Base-by-base conservation (phyloP, 768 basidiomycete species). In the Boletus sensibilis region DNA sequence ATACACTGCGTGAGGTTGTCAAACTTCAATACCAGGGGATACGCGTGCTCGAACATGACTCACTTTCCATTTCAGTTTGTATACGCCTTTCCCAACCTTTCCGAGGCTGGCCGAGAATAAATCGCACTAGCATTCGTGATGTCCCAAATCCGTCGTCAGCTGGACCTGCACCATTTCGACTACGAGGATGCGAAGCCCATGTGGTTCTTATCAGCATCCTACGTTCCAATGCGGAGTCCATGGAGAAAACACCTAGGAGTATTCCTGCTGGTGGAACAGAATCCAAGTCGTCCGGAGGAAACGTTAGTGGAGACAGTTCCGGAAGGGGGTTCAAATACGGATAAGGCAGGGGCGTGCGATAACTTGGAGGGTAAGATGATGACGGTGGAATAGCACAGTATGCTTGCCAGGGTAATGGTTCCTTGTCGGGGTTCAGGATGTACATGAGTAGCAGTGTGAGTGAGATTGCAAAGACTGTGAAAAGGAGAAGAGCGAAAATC, bases 361-460 rank as follows among this genome's bases (percentile, higher is more conserved):
- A 63, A 60, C 77, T 74, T 49, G 82, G 74, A 66, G 75, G 71
- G 50, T 76, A 65, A 59, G 79, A 76, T 55, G 77, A 67, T 16
- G 70, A 62, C 46, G 79, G 81, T 5, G 87, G 88, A 52, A 85
- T 79, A 23, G 90, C 83, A 74, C 96, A 98, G 70, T 96, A 97
- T 21, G 88, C 85, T 63, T 94, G 85, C 94, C 94, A 98, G 44
- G 94, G 94, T 8, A 97, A 76, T 21, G 94, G 89, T 50, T 90
- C 87, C 72, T 97, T 98, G 80, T 98, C 96, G 55, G 94, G 95
- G 70, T 97, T 95, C 68, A 98, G 82, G 58, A 95, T 82, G 73
- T 97, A 90, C 67, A 94, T 94, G 73, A 98, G 80, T 53, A 92
- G 78, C 57, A 94, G 83, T 31, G 94, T 95, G 64, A 95, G 78